Evolutionary conservation across 805 yeast species (phyloP).

Genomic region (Ogataea pilisensis): DNA sequence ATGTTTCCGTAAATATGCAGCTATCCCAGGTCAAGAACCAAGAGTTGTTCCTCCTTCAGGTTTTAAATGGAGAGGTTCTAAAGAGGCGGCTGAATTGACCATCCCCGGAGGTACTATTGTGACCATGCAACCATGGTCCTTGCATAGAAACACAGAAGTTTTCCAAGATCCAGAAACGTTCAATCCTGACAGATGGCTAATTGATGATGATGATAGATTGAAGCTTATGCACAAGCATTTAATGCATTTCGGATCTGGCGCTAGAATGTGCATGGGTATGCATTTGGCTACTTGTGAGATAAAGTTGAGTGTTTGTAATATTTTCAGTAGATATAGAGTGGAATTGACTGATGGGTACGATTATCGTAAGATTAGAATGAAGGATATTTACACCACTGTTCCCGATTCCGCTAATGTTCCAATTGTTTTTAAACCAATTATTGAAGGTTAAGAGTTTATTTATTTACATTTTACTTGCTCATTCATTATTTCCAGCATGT

Average conservation of each 20-base stretch:
- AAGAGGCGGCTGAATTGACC: conserved; percentile 20
- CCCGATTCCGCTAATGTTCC: conserved; percentile 26
- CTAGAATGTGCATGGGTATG: conserved; percentile 73
- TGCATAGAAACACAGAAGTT: conserved; percentile 48
- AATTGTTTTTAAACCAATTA: conserved; percentile 9
- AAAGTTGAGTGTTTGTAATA: conserved; percentile 49
- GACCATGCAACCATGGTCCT: conserved; percentile 62
- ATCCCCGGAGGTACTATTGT: conserved; percentile 54
- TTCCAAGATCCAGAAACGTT: conserved; percentile 51
- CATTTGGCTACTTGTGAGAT: conserved; percentile 63
- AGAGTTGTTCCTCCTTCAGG: conserved; percentile 40
- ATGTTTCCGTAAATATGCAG: conserved; percentile 56
- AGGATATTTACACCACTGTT: conserved; percentile 30
- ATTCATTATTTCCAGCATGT: too few relatives aligned
- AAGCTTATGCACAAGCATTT: conserved; percentile 46
- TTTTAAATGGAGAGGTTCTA: conserved; percentile 24
- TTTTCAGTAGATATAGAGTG: conserved; percentile 45
- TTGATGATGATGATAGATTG: conserved; percentile 33
- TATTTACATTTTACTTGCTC: not conserved
- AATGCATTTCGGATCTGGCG: conserved; percentile 71
- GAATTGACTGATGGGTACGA: conserved; percentile 22
- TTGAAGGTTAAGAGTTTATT: not conserved
- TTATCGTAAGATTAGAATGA: conserved; percentile 23
- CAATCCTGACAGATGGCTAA: conserved; percentile 55
- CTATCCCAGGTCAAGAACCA: conserved; percentile 75